Conservation (phyloP, 2,329 filamentous ascomycete species). For the Trichophyton equinum region DNA sequence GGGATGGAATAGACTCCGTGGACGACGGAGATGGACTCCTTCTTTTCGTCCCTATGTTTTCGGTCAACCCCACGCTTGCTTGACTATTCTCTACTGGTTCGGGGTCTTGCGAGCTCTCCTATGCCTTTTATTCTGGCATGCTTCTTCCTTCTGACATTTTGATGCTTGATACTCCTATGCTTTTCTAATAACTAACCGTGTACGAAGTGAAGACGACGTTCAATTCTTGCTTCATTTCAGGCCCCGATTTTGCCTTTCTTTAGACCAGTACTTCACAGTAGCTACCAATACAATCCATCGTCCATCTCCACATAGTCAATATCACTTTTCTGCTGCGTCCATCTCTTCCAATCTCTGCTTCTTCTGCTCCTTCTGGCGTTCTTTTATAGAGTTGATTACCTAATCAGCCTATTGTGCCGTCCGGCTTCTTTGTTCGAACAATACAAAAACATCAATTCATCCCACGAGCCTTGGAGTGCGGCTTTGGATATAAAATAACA, state of each 20-base stretch:
- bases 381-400: neutral
- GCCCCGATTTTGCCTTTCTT: neutral
- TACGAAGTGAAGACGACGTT: neutral
- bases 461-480: neutral
- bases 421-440: neutral
- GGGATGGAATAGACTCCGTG: too few species aligned
- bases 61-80: neutral
- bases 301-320: neutral
- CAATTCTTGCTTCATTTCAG: neutral
- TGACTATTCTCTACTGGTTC: neutral
- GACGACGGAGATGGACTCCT: neutral
- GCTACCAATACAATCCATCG: neutral
- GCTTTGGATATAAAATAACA: neutral
- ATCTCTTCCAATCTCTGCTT: too few species aligned
- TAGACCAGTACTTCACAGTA: neutral
- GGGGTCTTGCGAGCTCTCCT: neutral
- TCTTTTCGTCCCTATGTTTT: neutral
- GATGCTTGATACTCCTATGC: neutral
- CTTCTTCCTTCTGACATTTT: neutral
- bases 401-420: neutral
- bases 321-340: neutral
- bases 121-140: neutral
- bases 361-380: neutral
- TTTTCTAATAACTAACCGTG: neutral
- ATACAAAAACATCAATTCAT: neutral